Conservation (phyloP, 257 asterid species). For the Striga asiatica region DNA sequence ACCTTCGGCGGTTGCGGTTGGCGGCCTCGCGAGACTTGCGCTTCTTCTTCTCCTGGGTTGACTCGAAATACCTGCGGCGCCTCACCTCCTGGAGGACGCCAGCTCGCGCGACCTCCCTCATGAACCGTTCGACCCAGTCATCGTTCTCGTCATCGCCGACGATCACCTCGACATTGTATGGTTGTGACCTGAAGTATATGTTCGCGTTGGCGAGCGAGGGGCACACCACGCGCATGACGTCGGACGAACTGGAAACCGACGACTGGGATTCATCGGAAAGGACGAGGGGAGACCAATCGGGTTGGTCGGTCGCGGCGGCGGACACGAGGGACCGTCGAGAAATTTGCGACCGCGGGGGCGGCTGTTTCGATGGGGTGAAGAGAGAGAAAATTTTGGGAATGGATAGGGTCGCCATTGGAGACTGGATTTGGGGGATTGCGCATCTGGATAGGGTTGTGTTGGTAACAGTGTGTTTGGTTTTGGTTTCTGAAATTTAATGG, state of each 20-base stretch:
- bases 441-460: too few relatives aligned
- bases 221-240: conserved; percentile 44
- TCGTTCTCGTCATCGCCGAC: conserved; percentile 68
- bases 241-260: conserved; percentile 17
- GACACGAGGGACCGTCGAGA: conserved; percentile 32
- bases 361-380: conserved; percentile 43
- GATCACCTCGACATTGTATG: conserved; percentile 57
- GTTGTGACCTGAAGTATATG: conserved; percentile 48
- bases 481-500: too few relatives aligned
- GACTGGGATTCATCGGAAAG: conserved; percentile 22
- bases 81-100: conserved; percentile 83
- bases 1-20: conserved; percentile 82
- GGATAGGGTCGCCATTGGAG: conserved; percentile 41
- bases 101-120: conserved; percentile 78
- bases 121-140: conserved; percentile 78
- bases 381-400: conserved; percentile 57
- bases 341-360: conserved; percentile 23
- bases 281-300: conserved; percentile 23
- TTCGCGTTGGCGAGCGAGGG: conserved; percentile 62
- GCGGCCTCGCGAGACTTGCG: conserved; percentile 86
- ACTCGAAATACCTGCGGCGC: conserved; percentile 71
- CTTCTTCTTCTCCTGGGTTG: conserved; percentile 71
- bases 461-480: too few relatives aligned
- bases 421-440: background rate
- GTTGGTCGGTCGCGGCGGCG: conserved; percentile 3